phyloP scores from a whole-genome alignment of 345 rosid genomes.

The Raphanus sativus region DNA sequence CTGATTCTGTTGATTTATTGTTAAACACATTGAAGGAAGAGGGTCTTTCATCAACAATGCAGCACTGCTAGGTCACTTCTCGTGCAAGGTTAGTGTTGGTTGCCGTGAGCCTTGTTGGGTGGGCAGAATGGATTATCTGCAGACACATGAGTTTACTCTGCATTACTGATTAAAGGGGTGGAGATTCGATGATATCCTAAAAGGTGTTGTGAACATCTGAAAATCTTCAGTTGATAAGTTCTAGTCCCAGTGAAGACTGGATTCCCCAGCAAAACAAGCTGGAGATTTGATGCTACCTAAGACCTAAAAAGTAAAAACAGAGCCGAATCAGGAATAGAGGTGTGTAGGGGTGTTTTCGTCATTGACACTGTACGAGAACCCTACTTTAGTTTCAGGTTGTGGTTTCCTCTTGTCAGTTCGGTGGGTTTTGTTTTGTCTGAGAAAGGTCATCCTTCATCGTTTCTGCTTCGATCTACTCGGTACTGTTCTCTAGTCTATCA shows the following conservation, averaged over 20 bases:
- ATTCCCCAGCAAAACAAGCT: neutral
- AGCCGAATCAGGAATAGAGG: neutral
- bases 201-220: neutral
- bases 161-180: neutral
- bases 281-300: neutral
- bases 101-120: neutral
- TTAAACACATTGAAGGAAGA: slow-evolving; percentile 13
- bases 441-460: neutral
- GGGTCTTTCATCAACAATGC: neutral
- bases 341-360: slow-evolving; percentile 24
- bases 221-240: neutral
- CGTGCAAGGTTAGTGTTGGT: neutral
- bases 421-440: neutral
- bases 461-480: slow-evolving; percentile 18
- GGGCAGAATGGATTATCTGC: neutral
- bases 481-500: slow-evolving; percentile 6
- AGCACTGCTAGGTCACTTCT: neutral
- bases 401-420: slow-evolving; percentile 3
- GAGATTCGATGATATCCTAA: neutral
- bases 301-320: neutral
- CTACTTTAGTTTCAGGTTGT: slow-evolving; percentile 8
- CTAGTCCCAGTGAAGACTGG: neutral
- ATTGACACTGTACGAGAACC: slow-evolving; percentile 14
- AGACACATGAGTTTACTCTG: neutral
- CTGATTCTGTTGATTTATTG: slow-evolving; percentile 41